Evolutionary conservation across 352 stramenopile genomes (phyloP), one percentile per base, ranked within the genome.

Genomic region (Hyphochytrium catenoides): DNA sequence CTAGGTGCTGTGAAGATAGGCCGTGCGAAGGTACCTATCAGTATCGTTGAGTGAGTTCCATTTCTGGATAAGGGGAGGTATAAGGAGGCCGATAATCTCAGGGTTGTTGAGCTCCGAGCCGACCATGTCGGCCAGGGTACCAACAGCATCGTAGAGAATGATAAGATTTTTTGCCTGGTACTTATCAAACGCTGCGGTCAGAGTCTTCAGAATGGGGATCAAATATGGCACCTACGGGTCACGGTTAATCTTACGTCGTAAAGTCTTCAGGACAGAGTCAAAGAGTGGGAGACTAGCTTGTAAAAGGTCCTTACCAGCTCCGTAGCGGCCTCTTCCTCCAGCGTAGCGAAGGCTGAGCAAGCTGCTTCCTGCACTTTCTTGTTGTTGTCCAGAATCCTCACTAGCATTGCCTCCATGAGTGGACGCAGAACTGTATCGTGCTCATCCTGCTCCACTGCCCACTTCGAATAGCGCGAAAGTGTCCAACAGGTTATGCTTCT

Each of bases 111-210:
- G 62, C n/a, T 72, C 55, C 29, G 77, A 56, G 8, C 84, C 83
- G 21, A 92, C 73, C 18, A 64, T 90, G 47, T 96, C 83, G 0
- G 83, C 85, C 30, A 96, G 74, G 38, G 85, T 92, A 12, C 82
- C 82, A 15, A 96, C 74, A 17, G 77, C 85, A 47, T 96, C 87
- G 56, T 94, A 94, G 44, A 95, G 53, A 31, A 94, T 91, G 16
- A 96, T 47, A 28, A 95, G 46, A 56, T 87, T 94, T 40, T 90
- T 82, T 12, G 72, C 79, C 37, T 93, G 68, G 54, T 94, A 95
- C 47, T 86, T 76, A 50, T 62, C 53, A 43, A 96, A 81, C 5
- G 82, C 82, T 28, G 74, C 72, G 48, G 88, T 84, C 22, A 96
- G 57, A 41, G 73, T 86, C 43, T 74, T 68, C 43, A 90, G 60